These are phyloP conservation scores for Gryganskiella cystojenkinii DNA, from an alignment of 192 early-diverging fungal species.

Conservation along the genomic window DNA sequence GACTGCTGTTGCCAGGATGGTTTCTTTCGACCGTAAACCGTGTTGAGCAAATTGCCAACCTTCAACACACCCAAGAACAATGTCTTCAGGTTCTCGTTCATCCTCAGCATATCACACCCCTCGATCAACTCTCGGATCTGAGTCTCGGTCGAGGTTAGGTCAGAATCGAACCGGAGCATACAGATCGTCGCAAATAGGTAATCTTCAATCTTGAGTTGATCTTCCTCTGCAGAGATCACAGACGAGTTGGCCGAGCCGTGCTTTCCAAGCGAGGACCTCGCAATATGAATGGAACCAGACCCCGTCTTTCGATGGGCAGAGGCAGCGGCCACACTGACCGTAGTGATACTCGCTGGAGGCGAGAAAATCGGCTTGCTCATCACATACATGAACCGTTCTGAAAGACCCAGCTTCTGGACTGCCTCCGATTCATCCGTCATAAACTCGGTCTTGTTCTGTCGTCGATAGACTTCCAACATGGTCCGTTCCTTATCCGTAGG, in stretches of 20 bases:
- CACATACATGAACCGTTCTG: constrained; percentile 41
- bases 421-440: constrained; percentile 21
- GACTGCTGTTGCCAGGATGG: constrained; percentile 29
- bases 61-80: constrained; percentile 43
- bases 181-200: constrained; percentile 43
- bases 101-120: constrained; percentile 33
- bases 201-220: constrained; percentile 32
- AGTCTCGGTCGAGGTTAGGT: constrained; percentile 15
- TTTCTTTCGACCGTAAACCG: constrained; percentile 42
- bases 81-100: constrained; percentile 38
- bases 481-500: constrained; percentile 36
- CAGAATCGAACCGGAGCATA: constrained; percentile 40
- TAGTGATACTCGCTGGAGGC: background rate
- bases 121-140: constrained; percentile 38
- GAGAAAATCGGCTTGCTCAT: constrained; percentile 36
- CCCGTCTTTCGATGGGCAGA: constrained; percentile 10
- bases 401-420: constrained; percentile 30
- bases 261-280: constrained; percentile 6
- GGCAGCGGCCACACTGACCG: no score
- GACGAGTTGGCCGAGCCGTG: background rate
- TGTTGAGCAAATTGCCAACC: constrained; percentile 49
- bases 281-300: constrained; percentile 22
- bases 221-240: constrained; percentile 9
- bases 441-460: constrained; percentile 33
- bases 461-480: constrained; percentile 21